Base-by-base conservation (phyloP, 768 basidiomycete species). In the Boletus pseudo-olivaceus region DNA sequence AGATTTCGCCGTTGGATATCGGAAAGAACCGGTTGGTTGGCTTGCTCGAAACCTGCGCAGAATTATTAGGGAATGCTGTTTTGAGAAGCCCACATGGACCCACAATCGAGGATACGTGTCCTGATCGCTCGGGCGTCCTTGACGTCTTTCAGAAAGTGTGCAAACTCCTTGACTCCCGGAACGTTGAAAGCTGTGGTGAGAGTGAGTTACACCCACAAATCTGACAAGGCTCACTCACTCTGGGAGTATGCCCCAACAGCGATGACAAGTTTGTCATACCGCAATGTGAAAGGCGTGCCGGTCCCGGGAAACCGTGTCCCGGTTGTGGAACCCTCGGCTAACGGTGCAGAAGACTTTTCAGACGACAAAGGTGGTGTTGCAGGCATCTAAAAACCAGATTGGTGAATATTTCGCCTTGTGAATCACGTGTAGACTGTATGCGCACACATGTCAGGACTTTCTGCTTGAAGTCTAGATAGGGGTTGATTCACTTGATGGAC, bases 231-330 rank as follows among this genome's bases (percentile, higher is more conserved):
- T 35, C 3, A 60, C 80, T 47, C 62, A 90, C 90, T 93, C 67
- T 93, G 90, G 3, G 81, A 83, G 71, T 93, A 93, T 43, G 88
- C 87, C 3, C 93, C 93, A 1, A 91, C 90, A 7, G 89, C 84
- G 45, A 95, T 83, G 51, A 94, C 82, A 12, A 94, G 78, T 66
- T 88, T 90, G 70, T 94, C 91, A 63, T 88, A 93, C 19, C 72
- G 69, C 41, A 93, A 46, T 9, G 77, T 75, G 67, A 89, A 92
- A 8, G 76, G 70, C 29, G 73, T 67, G 7, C 66, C 64, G 1
- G 58, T 59, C 0, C 56, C 65, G 4, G 62, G 64, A 47, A 57
- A 59, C 45, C 55, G 62, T 38, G 52, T 42, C 32, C 61, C 56
- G 4, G 62, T 43, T 23, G 67, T 55, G 38, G 64, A 59, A 12